Evolutionary conservation across 1,284 basidiomycete species (phyloP).

Genomic region (Chondrostereum purpureum): DNA sequence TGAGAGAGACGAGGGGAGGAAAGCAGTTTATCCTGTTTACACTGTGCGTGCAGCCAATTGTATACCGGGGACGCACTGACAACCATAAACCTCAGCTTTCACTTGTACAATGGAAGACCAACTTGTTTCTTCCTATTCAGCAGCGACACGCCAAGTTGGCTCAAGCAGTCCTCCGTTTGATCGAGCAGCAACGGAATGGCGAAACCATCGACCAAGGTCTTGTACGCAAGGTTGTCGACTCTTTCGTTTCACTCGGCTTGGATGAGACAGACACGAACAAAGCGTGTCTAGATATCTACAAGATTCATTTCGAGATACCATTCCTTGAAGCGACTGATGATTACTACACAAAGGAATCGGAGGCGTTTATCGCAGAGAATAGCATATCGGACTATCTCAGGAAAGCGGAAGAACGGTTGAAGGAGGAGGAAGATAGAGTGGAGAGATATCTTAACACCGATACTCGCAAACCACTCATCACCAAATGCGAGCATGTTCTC

Average conservation of each 20-base stretch:
- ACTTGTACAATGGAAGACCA: constrained; percentile 84
- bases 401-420: constrained; percentile 66
- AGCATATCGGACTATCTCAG: constrained; percentile 95
- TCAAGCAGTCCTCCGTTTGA: constrained; percentile 81
- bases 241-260: constrained; percentile 92
- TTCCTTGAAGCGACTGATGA: constrained; percentile 87
- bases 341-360: constrained; percentile 91
- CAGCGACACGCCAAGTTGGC: constrained; percentile 78
- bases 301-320: constrained; percentile 82
- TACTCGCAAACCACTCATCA: constrained; percentile 82
- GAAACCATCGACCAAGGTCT: constrained; percentile 91
- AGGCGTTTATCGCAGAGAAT: constrained; percentile 57
- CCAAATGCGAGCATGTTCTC: constrained; percentile 88
- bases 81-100: no score
- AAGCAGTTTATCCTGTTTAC: constrained; percentile 93
- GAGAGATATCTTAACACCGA: constrained; percentile 90
- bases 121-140: constrained; percentile 89
- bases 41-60: constrained; percentile 85
- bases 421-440: constrained; percentile 94
- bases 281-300: constrained; percentile 92
- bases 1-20: constrained; percentile 96
- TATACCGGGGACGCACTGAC: no score
- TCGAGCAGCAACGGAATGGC: constrained; percentile 92
- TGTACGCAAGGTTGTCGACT: constrained; percentile 95
- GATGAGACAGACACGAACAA: constrained; percentile 90